Evolutionary conservation across 129 eudicot species (phyloP), one percentile per base, ranked within the genome.

Genomic region (Chrysanthemum lavandulifolium): DNA sequence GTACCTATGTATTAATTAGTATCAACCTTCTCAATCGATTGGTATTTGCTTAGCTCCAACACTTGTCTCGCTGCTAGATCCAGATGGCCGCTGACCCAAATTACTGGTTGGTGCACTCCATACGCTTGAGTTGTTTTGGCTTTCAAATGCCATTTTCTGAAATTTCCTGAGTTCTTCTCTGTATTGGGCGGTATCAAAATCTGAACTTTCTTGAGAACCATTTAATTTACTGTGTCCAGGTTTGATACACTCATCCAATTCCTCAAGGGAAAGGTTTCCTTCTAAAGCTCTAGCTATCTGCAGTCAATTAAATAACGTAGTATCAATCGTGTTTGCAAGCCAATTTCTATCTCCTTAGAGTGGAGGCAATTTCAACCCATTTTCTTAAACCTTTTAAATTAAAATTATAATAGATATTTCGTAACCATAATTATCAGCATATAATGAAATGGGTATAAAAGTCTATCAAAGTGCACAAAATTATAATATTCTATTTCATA

Each of bases 251-350:
- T 83, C 84, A 19, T 81, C 83, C 70, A 93, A 60, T 16, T 79
- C 95, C 68, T 87, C 86, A 8, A 90, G 80, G 2, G 90, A 52
- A 10, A 89, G 62, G 49, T 86, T 85, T 54, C 98, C 98, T 86
- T 93, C 95, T 59, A 93, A 76, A 13, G 88, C 96, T 60, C 81
- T 81, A 16, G 85, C 83, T 64, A 91, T 76, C 97, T 88, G 86
- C 63, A 55, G 60, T 27, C 65, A 55, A 16, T 55, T 12, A 15
- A 27, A 71, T 63, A 62, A 67, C 64, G 1, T 33, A 29, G 16
- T 53, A 16, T 11, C 6, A 6, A 36, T 71, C 52, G 18, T 7
- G 54, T 71, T 69, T 70, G 11, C 16, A 31, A 16, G 57, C 4
- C 3, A 27, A 13, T 18, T 68, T 69, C 14, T 25, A 61, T 25